Percentiles rank a stretch among this genome's conserved stretches.
Conservation (phyloP, 2,329 filamentous ascomycete species). For the Coleophoma eucalyptorum region DNA sequence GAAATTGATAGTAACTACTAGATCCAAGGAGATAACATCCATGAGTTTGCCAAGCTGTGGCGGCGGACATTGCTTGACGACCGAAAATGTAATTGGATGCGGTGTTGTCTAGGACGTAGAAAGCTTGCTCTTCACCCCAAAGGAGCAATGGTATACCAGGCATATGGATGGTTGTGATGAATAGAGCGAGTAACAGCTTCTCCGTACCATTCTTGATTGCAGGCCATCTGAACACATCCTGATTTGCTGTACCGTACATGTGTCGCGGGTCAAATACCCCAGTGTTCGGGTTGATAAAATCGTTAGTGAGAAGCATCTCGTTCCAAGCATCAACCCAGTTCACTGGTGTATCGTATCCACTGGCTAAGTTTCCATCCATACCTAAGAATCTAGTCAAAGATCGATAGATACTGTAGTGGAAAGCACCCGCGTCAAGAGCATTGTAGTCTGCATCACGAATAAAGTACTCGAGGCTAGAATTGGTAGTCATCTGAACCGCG, state of each 20-base stretch:
- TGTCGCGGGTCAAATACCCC: conserved; percentile 59
- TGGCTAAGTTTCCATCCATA: conserved; percentile 44
- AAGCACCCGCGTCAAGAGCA: conserved; percentile 55
- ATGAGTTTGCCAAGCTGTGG: conserved; percentile 59
- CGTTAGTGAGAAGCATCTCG: conserved; percentile 51
- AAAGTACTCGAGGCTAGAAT: conserved; percentile 3
- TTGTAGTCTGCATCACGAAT: conserved; percentile 46
- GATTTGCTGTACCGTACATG: conserved; percentile 54
- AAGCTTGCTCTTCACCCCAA: conserved; percentile 67
- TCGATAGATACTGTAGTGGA: conserved; percentile 60
- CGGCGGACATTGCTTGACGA: conserved; percentile 56
- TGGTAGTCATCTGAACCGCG: conserved; percentile 3
- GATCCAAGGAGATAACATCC: conserved; percentile 56
- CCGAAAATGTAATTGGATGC: conserved; percentile 63
- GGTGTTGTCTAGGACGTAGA: conserved; percentile 60
- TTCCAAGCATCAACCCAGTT: conserved; percentile 51
- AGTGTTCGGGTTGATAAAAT: conserved; percentile 56
- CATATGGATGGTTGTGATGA: conserved; percentile 54
- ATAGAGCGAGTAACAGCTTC: conserved; percentile 52
- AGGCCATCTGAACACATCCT: conserved; percentile 61
- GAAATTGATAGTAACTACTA: conserved; percentile 54
- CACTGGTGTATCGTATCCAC: conserved; percentile 37
- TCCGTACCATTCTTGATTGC: conserved; percentile 53
- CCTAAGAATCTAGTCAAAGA: conserved; percentile 56
- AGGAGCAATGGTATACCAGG: conserved; percentile 56